Percentiles rank a stretch among this genome's conserved stretches.
These are phyloP conservation scores for Mycena capillaripes DNA, from an alignment of 768 basidiomycete species.

Conservation along the genomic window DNA sequence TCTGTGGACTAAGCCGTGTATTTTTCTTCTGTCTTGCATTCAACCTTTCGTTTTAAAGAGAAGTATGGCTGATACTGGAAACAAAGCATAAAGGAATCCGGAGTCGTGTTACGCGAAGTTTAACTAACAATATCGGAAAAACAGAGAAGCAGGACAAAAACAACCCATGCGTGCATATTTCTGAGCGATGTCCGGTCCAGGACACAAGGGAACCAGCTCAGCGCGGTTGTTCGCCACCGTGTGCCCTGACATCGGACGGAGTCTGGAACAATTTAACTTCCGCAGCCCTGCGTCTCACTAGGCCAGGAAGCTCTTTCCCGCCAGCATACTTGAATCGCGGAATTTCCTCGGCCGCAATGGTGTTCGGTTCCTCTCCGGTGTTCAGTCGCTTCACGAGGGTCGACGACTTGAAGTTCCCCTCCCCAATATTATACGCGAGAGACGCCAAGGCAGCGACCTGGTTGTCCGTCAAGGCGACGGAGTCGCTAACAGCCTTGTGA, in stretches of 20 bases:
- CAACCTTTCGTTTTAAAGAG: no score
- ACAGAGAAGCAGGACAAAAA: background rate
- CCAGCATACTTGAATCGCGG: conserved; percentile 44
- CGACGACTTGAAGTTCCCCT: conserved; percentile 43
- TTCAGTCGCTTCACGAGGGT: conserved; percentile 49
- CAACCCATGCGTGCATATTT: background rate
- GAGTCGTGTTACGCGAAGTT: no score
- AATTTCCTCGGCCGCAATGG: conserved; percentile 48
- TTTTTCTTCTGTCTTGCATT: no score
- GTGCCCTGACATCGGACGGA: conserved; percentile 43
- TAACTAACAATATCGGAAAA: background rate
- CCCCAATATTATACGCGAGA: conserved; percentile 50
- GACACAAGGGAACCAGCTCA: background rate
- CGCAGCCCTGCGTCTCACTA: conserved; percentile 44
- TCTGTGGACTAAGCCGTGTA: no score
- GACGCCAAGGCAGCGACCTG: conserved; percentile 51
- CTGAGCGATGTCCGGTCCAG: background rate
- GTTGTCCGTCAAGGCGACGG: conserved; percentile 47
- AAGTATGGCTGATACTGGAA: no score
- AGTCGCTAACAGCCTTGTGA: conserved; percentile 42
- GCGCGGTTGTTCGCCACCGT: conserved; percentile 17
- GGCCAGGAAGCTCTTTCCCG: conserved; percentile 44
- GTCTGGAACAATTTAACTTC: conserved; percentile 51
- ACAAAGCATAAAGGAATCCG: no score
- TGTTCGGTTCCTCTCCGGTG: conserved; percentile 47